Evolutionary conservation across 2,329 filamentous ascomycete species (phyloP).

Genomic region (Colletotrichum tamarilloi): DNA sequence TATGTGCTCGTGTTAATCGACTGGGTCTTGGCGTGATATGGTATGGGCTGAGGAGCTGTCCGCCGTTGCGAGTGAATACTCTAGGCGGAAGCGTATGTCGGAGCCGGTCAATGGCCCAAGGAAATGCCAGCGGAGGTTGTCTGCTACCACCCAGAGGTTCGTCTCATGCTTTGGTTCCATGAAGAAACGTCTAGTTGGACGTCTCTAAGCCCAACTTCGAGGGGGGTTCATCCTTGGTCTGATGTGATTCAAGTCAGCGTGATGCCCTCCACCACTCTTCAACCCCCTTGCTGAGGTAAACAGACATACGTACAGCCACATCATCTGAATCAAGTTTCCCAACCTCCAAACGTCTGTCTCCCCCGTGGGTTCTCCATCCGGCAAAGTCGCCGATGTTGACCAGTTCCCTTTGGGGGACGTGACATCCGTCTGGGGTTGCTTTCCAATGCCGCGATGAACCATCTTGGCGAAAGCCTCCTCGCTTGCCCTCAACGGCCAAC

Average conservation of each 20-base stretch:
- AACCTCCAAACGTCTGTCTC: not conserved
- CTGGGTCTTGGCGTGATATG: not conserved
- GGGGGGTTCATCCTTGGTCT: not conserved
- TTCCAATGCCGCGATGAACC: slow-evolving; percentile 12
- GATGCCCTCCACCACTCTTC: not conserved
- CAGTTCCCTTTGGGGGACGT: slow-evolving; percentile 6
- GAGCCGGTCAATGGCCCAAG: not conserved
- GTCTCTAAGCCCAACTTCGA: too few species aligned
- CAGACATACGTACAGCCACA: not conserved
- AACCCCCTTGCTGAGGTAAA: not conserved
- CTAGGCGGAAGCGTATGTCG: not conserved
- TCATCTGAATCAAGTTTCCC: not conserved
- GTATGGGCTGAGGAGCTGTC: not conserved
- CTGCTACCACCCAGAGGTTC: not conserved
- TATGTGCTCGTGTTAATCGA: not conserved
- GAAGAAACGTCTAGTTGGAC: too few species aligned
- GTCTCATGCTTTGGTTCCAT: not conserved
- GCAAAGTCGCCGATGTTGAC: slow-evolving; percentile 20
- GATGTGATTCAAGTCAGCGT: not conserved
- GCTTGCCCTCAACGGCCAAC: not conserved
- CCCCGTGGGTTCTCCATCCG: not conserved
- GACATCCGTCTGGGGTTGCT: slow-evolving; percentile 19
- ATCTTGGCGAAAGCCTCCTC: slow-evolving; percentile 10
- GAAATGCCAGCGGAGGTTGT: not conserved
- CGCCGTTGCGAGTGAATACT: not conserved